phyloP scores from a whole-genome alignment of 306 rosid species.

The Dryas alaskensis region DNA sequence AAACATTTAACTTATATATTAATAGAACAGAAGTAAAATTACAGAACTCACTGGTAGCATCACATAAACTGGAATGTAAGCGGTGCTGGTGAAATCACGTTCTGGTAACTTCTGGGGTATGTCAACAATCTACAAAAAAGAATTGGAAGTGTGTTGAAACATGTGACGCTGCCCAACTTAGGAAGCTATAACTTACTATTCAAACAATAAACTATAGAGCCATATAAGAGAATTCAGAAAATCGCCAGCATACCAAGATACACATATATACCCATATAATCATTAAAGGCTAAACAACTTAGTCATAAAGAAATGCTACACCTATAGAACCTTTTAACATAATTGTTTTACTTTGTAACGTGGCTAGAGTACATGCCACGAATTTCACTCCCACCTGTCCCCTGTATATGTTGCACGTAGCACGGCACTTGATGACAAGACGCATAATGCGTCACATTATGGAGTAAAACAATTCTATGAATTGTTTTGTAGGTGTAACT shows the following conservation, averaged over 20 bases:
- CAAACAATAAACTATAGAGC: neutral
- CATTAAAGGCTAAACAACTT: slow-evolving; percentile 2
- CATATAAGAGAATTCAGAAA: neutral
- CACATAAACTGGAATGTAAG: slow-evolving; percentile 83
- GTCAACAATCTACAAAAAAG: slow-evolving; percentile 55
- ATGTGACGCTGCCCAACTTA: slow-evolving; percentile 3
- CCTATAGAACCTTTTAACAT: neutral
- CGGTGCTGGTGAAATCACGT: slow-evolving; percentile 73
- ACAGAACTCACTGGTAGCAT: slow-evolving; percentile 77
- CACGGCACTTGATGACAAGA: neutral
- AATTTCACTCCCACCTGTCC: neutral
- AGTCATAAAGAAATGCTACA: neutral
- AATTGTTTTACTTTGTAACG: neutral
- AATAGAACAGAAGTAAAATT: slow-evolving; percentile 16
- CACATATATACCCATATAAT: neutral
- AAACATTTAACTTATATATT: slow-evolving; percentile 17
- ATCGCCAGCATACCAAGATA: slow-evolving; percentile 10
- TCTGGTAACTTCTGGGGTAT: slow-evolving; percentile 51
- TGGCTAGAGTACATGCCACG: neutral
- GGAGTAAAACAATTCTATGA: neutral
- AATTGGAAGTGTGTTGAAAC: slow-evolving; percentile 14
- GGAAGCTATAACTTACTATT: neutral
- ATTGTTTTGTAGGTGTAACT: slow-evolving; percentile 1
- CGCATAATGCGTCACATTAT: neutral
- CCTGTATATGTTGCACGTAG: neutral